Conservation (phyloP, 2,329 filamentous ascomycete genomes). For the Mollisiaceae sp. region DNA sequence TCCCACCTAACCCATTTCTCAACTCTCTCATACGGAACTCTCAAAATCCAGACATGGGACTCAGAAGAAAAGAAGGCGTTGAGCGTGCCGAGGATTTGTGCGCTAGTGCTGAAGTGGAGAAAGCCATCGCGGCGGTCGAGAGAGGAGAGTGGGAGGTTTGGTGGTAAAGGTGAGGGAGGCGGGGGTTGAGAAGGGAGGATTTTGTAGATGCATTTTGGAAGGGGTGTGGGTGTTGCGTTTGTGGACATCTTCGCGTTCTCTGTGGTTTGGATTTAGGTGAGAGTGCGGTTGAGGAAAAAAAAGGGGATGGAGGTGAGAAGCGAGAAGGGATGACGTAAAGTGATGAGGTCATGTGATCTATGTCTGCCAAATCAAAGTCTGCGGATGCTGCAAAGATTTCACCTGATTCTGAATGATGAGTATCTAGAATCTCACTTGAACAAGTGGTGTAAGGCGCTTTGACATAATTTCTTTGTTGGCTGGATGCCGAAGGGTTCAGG, state of each 20-base stretch:
- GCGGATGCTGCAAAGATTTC: no score
- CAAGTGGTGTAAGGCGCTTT: no score
- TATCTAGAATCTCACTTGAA: no score
- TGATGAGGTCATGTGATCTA: neutral
- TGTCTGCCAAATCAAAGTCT: neutral
- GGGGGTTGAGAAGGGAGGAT: slow-evolving; percentile 36
- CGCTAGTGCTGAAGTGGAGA: slow-evolving; percentile 37
- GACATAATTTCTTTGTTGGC: no score
- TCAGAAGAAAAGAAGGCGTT: slow-evolving; percentile 35
- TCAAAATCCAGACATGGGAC: slow-evolving; percentile 33
- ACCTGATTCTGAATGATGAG: no score
- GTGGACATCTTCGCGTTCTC: slow-evolving; percentile 26
- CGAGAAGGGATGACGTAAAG: neutral
- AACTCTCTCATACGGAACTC: slow-evolving; percentile 36
- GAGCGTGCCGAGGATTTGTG: slow-evolving; percentile 37
- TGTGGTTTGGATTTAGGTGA: no score
- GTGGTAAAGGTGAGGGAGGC: slow-evolving; percentile 35
- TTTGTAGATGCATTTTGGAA: slow-evolving; percentile 42
- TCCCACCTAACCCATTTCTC: slow-evolving; percentile 35
- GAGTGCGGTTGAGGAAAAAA: neutral
- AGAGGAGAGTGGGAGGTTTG: slow-evolving; percentile 36
- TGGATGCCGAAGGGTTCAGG: no score
- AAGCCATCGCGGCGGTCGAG: slow-evolving; percentile 39
- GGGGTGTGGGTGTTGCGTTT: slow-evolving; percentile 18
- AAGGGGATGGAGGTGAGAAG: neutral